Evolutionary conservation across 495 filamentous ascomycete species (phyloP).

Genomic region (Cercophora sp.): DNA sequence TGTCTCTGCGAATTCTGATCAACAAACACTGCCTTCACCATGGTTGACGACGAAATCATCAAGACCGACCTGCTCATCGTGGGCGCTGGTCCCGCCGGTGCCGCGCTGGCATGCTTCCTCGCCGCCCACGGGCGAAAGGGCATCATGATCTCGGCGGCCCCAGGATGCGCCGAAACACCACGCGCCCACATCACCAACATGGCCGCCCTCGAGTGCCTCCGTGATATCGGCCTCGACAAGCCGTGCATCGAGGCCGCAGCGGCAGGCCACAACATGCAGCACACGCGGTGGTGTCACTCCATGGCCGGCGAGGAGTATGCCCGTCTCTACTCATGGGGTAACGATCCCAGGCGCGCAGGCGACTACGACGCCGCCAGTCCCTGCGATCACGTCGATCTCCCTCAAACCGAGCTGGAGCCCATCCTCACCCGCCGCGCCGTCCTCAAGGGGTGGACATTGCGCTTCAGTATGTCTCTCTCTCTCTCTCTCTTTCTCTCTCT

Average conservation of each 20-base stretch:
- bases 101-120: slow-evolving; percentile 52
- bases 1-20: no score
- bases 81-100: slow-evolving; percentile 55
- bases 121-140: slow-evolving; percentile 47
- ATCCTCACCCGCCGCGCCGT: slow-evolving; percentile 44
- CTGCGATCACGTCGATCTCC: slow-evolving; percentile 44
- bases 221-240: slow-evolving; percentile 48
- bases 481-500: no score
- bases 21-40: no score
- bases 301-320: slow-evolving; percentile 56
- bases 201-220: slow-evolving; percentile 42
- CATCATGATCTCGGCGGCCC: slow-evolving; percentile 43
- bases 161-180: slow-evolving; percentile 49
- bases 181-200: slow-evolving; percentile 54
- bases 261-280: slow-evolving; percentile 39
- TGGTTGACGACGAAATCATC: slow-evolving; percentile 30
- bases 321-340: slow-evolving; percentile 50
- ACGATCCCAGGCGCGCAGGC: slow-evolving; percentile 47
- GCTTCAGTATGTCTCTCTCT: no score
- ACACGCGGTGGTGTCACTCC: slow-evolving; percentile 51
- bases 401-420: slow-evolving; percentile 52
- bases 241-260: slow-evolving; percentile 35
- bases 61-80: slow-evolving; percentile 51
- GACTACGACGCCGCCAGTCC: slow-evolving; percentile 51
- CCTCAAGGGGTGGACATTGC: slow-evolving; percentile 37